These are phyloP conservation scores for Pelargonium cotyledonis DNA, from an alignment of 441 rosid species.

Conservation along the genomic window DNA sequence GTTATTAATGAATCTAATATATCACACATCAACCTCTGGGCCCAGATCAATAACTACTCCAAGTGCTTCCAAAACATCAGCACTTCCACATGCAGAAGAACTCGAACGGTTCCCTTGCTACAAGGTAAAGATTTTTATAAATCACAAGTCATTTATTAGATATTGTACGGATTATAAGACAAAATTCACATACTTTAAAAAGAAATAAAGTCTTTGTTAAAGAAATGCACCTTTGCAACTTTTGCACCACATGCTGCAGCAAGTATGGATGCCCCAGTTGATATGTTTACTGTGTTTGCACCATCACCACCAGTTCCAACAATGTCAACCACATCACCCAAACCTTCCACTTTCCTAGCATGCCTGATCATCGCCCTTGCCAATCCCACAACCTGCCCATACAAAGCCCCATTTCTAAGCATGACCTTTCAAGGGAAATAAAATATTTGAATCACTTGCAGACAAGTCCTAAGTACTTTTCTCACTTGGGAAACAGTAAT, in stretches of 20 bases:
- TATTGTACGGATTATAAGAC: neutral
- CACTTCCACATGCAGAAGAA: conserved; percentile 99
- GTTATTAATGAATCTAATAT: conserved; percentile 18
- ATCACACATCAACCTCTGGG: conserved; percentile 48
- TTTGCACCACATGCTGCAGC: conserved; percentile 94
- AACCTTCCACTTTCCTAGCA: conserved; percentile 71
- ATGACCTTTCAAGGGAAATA: conserved; percentile 6
- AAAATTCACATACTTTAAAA: neutral
- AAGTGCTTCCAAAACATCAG: conserved; percentile 78
- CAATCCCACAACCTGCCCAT: conserved; percentile 64
- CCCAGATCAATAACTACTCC: conserved; percentile 73
- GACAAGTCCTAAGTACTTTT: too few species aligned
- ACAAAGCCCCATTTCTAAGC: neutral
- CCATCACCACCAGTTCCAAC: conserved; percentile 98
- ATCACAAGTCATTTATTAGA: neutral
- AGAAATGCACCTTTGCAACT: conserved; percentile 69
- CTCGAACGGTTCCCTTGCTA: conserved; percentile 98
- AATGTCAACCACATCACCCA: conserved; percentile 68
- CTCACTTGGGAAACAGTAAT: too few species aligned
- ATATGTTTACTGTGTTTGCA: conserved; percentile 85
- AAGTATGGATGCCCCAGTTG: conserved; percentile 85
- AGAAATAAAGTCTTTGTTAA: neutral
- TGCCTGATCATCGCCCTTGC: conserved; percentile 80
- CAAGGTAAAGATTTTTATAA: conserved; percentile 10
- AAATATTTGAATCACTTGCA: too few species aligned